These are phyloP conservation scores for Salvia hispanica DNA, from an alignment of 257 asterid genomes.

Conservation along the genomic window DNA sequence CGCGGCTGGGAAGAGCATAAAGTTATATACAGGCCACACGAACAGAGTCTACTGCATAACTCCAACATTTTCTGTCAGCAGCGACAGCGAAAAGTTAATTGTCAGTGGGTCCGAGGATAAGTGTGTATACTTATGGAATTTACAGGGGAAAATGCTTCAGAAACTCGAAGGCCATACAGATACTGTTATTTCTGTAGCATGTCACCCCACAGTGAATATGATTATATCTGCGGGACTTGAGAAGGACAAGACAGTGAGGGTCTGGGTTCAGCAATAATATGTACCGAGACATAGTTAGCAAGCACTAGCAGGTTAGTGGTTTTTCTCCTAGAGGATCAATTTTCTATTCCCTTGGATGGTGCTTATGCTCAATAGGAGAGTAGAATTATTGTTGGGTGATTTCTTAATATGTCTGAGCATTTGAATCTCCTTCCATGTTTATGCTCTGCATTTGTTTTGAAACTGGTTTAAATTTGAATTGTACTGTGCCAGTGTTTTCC, in stretches of 20 bases:
- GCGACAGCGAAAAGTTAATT: constrained; percentile 75
- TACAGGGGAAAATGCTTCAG: constrained; percentile 75
- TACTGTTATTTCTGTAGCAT: constrained; percentile 67
- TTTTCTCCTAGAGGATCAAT: background rate
- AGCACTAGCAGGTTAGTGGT: constrained; percentile 29
- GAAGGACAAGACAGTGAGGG: constrained; percentile 69
- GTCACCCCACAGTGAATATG: constrained; percentile 72
- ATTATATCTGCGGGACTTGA: constrained; percentile 84
- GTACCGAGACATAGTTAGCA: constrained; percentile 1
- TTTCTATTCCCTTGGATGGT: background rate
- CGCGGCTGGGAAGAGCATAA: constrained; percentile 60
- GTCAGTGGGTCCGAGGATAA: constrained; percentile 89
- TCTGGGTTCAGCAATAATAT: constrained; percentile 74
- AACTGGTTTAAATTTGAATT: background rate
- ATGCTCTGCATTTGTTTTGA: background rate
- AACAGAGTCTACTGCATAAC: constrained; percentile 67
- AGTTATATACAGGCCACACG: constrained; percentile 64
- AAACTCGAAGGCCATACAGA: constrained; percentile 90
- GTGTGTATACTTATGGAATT: constrained; percentile 76
- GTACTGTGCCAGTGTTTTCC: background rate
- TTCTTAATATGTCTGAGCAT: background rate
- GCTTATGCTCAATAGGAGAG: background rate
- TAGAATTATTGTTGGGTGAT: background rate
- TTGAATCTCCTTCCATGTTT: background rate
- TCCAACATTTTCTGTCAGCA: constrained; percentile 73